Base-by-base conservation (phyloP, 1,139 yeast genomes). In the Yarrowia galli region DNA sequence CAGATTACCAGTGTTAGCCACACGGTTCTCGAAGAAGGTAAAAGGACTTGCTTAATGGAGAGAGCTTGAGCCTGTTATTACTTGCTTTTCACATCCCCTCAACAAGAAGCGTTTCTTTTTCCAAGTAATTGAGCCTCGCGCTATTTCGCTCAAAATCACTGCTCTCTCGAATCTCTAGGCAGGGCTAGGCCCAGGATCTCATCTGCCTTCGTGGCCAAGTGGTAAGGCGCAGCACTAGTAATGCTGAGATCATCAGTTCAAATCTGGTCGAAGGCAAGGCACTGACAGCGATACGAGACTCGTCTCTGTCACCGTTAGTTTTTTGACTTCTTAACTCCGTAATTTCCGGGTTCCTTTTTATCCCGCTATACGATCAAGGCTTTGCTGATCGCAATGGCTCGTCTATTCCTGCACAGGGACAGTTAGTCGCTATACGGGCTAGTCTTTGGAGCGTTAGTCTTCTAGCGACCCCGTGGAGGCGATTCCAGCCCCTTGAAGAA, bases 211-310 rank as follows among this genome's bases (percentile, higher is more conserved):
- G 42, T 51, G 25, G 48, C 48, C 48, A 43, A 51, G 56, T 51
- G 56, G 42, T 51, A 49, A 49, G 54, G 54, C 54, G 54, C 54
- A 32, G 54, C 54, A 49, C 54, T 49, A 32, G 54, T 49, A 51
- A 35, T 22, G 32, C 58, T 20, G 32, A 36, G 58, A 51, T 20
- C 58, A 51, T 22, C 43, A 51, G 42, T 22, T 51, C 42, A 51
- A 35, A 32, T 36, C 58, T 36, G 42, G 58, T 51, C 43, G 42
- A 36, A 51, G 58, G 58, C 43, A 36, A 23, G 12, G 18, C 13
- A 23, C 6, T 0, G 12, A n/a, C 15, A 3, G 16, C 15, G 32
- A 48, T 22, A 25, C 38, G 53, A 18, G 16, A n/a, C 32, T 13
- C 13, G 2, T 48, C 22, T n/a, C 36, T 16, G 15, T 46, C 22